Evolutionary conservation across 2,329 filamentous ascomycete genomes (phyloP), one percentile per base, ranked within the genome.

Genomic region (Colletotrichum salicis): DNA sequence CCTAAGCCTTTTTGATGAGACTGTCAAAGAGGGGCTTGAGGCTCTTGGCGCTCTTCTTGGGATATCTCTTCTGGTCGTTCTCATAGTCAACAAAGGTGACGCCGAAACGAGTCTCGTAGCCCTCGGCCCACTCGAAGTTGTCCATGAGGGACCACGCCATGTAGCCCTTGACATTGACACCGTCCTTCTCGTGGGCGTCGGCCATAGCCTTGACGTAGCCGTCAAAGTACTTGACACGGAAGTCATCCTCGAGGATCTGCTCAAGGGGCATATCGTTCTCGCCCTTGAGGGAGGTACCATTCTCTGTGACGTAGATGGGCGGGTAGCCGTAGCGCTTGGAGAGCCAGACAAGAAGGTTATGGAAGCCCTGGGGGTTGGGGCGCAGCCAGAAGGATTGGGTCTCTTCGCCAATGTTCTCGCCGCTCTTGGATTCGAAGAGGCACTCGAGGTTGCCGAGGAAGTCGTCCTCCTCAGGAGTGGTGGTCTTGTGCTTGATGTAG

Each of bases 51-150:
- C 93, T 96, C 88, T 95, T 94, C 88, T 97, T 97, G 51, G 94
- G 91, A 76, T 91, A 88, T 63, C 94, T 86, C 85, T 92, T 93
- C 86, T 97, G 94, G 29, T 90, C 91, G 75, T 94, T 89, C 76
- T 89, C 84, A 80, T 96, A 97, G 82, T 97, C 94, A 64, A 97
- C 94, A 79, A 88, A 96, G 7, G 92, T 94, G 68, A 95, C 93
- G 31, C 94, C 94, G 77, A 97, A 97, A 52, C 94, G 88, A 55
- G 94, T 96, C 84, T 94, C 91, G 79, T 96, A 97, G 12, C 94
- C 94, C 80, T 97, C 94, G n/a, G 94, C 93, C 93, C 93, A 96
- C 82, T 96, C 94, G 77, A 96, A 96, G 85, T 96, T 96, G 82
- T 97, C 94, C 88, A 97, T 89, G 74, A 97, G 87, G 80, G 92